These are phyloP conservation scores for Endocalyx cinctus DNA, from an alignment of 2,329 filamentous ascomycete genomes.

Conservation along the genomic window DNA sequence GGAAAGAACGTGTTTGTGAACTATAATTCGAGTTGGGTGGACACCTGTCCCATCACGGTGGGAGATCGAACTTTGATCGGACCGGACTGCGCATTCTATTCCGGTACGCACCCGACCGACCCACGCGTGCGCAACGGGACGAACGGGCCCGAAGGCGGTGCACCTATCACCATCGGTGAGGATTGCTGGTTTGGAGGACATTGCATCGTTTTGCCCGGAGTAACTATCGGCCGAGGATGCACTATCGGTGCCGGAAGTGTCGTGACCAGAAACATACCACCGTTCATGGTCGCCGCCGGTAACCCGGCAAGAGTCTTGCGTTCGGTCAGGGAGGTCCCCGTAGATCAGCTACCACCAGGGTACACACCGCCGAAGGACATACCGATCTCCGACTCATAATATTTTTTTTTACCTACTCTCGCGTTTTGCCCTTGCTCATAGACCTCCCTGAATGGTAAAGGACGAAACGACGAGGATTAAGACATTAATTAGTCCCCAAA, in stretches of 20 bases:
- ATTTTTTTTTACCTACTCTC: constrained; percentile 30
- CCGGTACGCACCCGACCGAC: constrained; percentile 72
- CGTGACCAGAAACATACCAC: constrained; percentile 71
- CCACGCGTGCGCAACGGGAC: constrained; percentile 69
- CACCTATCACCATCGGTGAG: constrained; percentile 69
- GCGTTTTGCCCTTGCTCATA: too few relatives aligned
- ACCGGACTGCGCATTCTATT: constrained; percentile 72
- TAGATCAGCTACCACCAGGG: constrained; percentile 16
- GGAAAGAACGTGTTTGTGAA: constrained; percentile 72
- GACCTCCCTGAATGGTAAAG: constrained; percentile 86
- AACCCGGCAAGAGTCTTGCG: constrained; percentile 60
- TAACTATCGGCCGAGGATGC: constrained; percentile 70
- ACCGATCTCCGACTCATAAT: constrained; percentile 10
- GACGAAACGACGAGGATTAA: constrained; percentile 79
- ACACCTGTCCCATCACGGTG: constrained; percentile 70
- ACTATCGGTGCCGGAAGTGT: constrained; percentile 79
- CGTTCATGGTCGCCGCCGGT: constrained; percentile 58
- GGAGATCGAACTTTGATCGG: constrained; percentile 75
- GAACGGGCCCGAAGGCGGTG: constrained; percentile 69
- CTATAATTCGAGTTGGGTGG: constrained; percentile 69
- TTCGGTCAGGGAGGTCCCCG: constrained; percentile 12
- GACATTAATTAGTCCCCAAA: constrained; percentile 83
- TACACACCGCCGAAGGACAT: constrained; percentile 15
- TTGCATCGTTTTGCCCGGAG: constrained; percentile 66
- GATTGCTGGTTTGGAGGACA: constrained; percentile 79